These are phyloP conservation scores for Paraleonurus japonicus DNA, from an alignment of 257 asterid genomes.

Conservation along the genomic window DNA sequence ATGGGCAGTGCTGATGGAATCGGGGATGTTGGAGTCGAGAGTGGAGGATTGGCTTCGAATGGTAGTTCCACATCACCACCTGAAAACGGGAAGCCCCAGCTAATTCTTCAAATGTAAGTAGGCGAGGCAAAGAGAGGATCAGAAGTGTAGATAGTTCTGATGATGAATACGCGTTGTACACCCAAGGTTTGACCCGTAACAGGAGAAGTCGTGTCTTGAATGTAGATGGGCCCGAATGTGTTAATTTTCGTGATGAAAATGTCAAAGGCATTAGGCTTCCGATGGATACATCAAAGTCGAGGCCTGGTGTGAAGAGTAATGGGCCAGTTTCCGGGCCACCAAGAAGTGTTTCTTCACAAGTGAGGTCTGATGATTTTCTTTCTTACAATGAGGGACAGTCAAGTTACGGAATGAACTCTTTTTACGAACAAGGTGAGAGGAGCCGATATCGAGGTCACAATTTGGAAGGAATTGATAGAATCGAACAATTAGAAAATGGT, in stretches of 20 bases:
- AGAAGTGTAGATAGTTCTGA: conserved; percentile 35
- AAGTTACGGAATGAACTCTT: conserved; percentile 41
- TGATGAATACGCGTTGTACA: conserved; percentile 36
- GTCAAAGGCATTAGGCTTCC: conserved; percentile 41
- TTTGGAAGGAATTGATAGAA: conserved; percentile 47
- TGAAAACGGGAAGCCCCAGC: conserved; percentile 36
- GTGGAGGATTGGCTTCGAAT: conserved; percentile 34
- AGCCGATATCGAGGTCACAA: conserved; percentile 44
- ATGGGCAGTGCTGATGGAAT: conserved; percentile 34
- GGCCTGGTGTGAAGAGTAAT: conserved; percentile 43
- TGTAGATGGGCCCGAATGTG: conserved; percentile 40
- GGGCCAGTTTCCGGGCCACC: conserved; percentile 30
- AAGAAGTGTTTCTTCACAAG: conserved; percentile 33
- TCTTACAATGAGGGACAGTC: conserved; percentile 65
- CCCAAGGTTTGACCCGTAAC: conserved; percentile 28
- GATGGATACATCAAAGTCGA: conserved; percentile 42
- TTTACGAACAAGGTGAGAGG: conserved; percentile 48
- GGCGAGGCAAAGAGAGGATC: conserved; percentile 48
- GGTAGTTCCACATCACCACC: conserved; percentile 37
- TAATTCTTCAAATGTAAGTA: conserved; percentile 32
- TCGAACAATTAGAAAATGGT: conserved; percentile 60
- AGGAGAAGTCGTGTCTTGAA: conserved; percentile 34
- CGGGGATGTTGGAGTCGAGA: conserved; percentile 29
- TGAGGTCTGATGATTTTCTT: conserved; percentile 39
- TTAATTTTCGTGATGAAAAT: conserved; percentile 29